Base-by-base conservation (phyloP, 1,139 yeast genomes). In the Blastobotrys persicus region DNA sequence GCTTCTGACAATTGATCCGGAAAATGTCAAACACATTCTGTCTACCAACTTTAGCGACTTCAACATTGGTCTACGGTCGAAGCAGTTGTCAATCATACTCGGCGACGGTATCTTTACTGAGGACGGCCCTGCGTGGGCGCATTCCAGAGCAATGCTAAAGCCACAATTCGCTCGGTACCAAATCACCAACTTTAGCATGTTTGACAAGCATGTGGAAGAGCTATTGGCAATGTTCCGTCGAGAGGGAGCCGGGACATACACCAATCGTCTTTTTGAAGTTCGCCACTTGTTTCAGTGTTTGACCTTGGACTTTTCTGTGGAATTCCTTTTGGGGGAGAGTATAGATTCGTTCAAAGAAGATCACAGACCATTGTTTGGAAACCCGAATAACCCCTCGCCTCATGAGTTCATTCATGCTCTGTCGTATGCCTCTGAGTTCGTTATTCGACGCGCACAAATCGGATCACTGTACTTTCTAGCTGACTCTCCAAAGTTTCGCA, bases 131-230 rank as follows among this genome's bases (percentile, higher is more conserved):
- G 77, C 76, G 1, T 79, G 83, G 83, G 74, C 76, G 55, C 80
- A 78, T 59, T 74, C 81, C 13, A 66, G 83, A 42, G 75, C 80
- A 2, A 69, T 79, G 79, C 72, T 79, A 55, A 69, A 82, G 51
- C 84, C 84, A 2, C 82, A 78, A 61, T 79, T 79, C 63, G 70
- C 77, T 26, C 67, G 80, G 54, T 80, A 77, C 54, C 80, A 78
- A 61, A 72, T 79, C 46, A 73, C 77, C 17, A 80, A 78, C 53
- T 74, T 79, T 26, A 66, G 67, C 48, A 54, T 69, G 31, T 66
- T 79, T 54, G 80, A 75, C 55, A 72, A 71, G 17, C 81, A 77
- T 54, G 55, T 76, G n/a, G 71, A 70, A 57, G 61, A 58, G 9
- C 63, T 78, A 38, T 64, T 71, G 39, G 34, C 23, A 6, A 39